A percentile compares a stretch with the other conserved stretches of the same genome.
phyloP scores from a whole-genome alignment of 2,329 filamentous ascomycete species.

The Trichophyton mentagrophytes region DNA sequence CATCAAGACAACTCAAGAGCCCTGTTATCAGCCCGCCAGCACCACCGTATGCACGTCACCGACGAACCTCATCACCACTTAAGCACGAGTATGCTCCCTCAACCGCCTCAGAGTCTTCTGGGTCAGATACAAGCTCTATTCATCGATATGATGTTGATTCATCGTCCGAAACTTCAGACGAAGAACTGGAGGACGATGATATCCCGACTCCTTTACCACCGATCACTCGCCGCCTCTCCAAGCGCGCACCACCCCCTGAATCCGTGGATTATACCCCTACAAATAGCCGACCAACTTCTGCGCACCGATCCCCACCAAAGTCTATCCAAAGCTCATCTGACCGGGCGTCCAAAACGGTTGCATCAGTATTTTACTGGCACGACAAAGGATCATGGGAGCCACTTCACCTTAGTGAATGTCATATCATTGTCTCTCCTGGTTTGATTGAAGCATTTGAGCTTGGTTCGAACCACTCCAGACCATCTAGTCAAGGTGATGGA shows the following conservation, averaged over 20 bases:
- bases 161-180: slow-evolving; percentile 43
- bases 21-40: slow-evolving; percentile 38
- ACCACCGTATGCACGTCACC: slow-evolving; percentile 37
- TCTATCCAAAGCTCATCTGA: slow-evolving; percentile 34
- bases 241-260: slow-evolving; percentile 28
- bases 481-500: slow-evolving; percentile 15
- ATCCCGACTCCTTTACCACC: slow-evolving; percentile 26
- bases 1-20: slow-evolving; percentile 29
- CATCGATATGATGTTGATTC: slow-evolving; percentile 37
- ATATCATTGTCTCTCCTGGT: slow-evolving; percentile 49
- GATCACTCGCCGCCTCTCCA: slow-evolving; percentile 25
- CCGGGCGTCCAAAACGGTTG: slow-evolving; percentile 44
- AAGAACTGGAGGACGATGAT: slow-evolving; percentile 43
- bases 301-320: slow-evolving; percentile 54
- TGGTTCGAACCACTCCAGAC: slow-evolving; percentile 25
- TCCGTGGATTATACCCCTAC: slow-evolving; percentile 28
- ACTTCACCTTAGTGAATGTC: slow-evolving; percentile 50
- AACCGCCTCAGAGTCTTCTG: slow-evolving; percentile 48
- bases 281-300: slow-evolving; percentile 58
- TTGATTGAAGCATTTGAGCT: slow-evolving; percentile 52
- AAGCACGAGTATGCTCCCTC: slow-evolving; percentile 97
- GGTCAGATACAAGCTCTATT: slow-evolving; percentile 46
- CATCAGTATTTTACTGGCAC: slow-evolving; percentile 52
- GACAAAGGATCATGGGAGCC: slow-evolving; percentile 50
- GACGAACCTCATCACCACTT: slow-evolving; percentile 77